Evolutionary conservation across 2,329 filamentous ascomycete species (phyloP).

Genomic region (Alternaria rosae): DNA sequence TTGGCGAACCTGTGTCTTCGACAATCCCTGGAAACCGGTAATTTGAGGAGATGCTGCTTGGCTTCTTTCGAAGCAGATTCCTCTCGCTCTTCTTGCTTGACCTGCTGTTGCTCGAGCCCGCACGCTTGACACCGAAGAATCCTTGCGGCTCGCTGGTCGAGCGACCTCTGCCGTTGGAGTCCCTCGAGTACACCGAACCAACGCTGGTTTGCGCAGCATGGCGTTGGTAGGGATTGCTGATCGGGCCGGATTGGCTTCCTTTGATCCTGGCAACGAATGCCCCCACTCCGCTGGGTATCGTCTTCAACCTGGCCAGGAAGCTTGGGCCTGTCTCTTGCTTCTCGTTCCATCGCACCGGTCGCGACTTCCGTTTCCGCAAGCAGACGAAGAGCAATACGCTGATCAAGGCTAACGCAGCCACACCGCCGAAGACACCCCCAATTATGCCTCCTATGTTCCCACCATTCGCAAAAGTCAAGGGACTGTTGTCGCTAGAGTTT

Average conservation of each 20-base stretch:
- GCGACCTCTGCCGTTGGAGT: slow-evolving; percentile 31
- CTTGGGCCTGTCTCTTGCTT: slow-evolving; percentile 19
- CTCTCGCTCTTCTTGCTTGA: slow-evolving; percentile 44
- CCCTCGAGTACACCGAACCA: slow-evolving; percentile 44
- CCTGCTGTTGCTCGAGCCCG: slow-evolving; percentile 38
- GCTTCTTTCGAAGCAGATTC: slow-evolving; percentile 40
- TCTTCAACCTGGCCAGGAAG: slow-evolving; percentile 30
- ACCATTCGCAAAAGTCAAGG: slow-evolving; percentile 30
- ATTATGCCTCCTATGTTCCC: slow-evolving; percentile 43
- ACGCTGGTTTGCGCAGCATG: slow-evolving; percentile 40
- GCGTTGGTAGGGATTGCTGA: slow-evolving; percentile 38
- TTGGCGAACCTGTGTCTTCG: slow-evolving; percentile 33
- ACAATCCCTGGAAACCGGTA: slow-evolving; percentile 40
- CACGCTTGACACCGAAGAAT: slow-evolving; percentile 28
- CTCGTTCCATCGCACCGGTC: slow-evolving; percentile 25
- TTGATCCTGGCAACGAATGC: slow-evolving; percentile 38
- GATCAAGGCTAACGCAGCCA: slow-evolving; percentile 43
- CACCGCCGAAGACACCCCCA: slow-evolving; percentile 46
- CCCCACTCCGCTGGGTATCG: slow-evolving; percentile 29
- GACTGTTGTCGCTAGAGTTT: slow-evolving; percentile 12
- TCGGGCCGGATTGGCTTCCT: slow-evolving; percentile 36
- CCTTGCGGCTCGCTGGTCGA: slow-evolving; percentile 43
- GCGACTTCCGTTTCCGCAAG: slow-evolving; percentile 41
- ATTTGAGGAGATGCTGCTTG: slow-evolving; percentile 35
- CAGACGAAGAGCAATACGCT: slow-evolving; percentile 44